Evolutionary conservation across 2,329 filamentous ascomycete species (phyloP).

Genomic region (Remersonia thermophila): DNA sequence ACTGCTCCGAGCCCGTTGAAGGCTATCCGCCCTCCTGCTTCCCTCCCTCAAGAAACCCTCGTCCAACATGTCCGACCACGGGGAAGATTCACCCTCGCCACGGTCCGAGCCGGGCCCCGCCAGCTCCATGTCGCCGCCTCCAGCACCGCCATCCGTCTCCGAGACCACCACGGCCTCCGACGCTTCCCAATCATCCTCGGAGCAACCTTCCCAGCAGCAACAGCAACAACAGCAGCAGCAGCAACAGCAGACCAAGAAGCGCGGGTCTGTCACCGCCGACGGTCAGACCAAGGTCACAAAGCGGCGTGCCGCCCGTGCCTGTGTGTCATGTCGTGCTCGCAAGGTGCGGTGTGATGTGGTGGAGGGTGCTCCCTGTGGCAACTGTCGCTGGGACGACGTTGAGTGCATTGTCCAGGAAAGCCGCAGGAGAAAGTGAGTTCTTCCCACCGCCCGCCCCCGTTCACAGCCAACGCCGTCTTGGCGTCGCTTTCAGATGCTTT

Average conservation of each 20-base stretch:
- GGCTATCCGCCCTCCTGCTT: background rate
- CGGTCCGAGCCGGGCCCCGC: slow-evolving; percentile 3
- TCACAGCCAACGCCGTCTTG: slow-evolving; percentile 1
- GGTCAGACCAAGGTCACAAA: slow-evolving; percentile 45
- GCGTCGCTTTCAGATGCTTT: slow-evolving; percentile 13
- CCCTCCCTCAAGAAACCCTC: background rate
- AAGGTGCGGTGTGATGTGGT: slow-evolving; percentile 94
- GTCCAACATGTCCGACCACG: slow-evolving; percentile 8
- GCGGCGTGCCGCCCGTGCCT: slow-evolving; percentile 80
- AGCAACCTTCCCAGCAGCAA: background rate
- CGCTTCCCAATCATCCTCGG: background rate
- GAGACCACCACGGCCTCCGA: background rate
- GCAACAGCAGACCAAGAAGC: slow-evolving; percentile 7
- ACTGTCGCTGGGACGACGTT: slow-evolving; percentile 70
- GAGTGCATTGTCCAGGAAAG: slow-evolving; percentile 69
- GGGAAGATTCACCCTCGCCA: slow-evolving; percentile 6
- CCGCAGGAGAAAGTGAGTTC: slow-evolving; percentile 69
- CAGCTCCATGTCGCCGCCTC: slow-evolving; percentile 6
- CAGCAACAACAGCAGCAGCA: no score
- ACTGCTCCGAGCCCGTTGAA: background rate
- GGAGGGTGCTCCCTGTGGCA: slow-evolving; percentile 75
- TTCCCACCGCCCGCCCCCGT: background rate
- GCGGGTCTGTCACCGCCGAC: slow-evolving; percentile 6
- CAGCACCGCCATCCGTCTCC: slow-evolving; percentile 3
- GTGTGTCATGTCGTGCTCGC: slow-evolving; percentile 73